Percentiles rank a stretch among this genome's conserved stretches.
phyloP scores from a whole-genome alignment of 2,329 filamentous ascomycete species.

The Mollisiaceae sp. region DNA sequence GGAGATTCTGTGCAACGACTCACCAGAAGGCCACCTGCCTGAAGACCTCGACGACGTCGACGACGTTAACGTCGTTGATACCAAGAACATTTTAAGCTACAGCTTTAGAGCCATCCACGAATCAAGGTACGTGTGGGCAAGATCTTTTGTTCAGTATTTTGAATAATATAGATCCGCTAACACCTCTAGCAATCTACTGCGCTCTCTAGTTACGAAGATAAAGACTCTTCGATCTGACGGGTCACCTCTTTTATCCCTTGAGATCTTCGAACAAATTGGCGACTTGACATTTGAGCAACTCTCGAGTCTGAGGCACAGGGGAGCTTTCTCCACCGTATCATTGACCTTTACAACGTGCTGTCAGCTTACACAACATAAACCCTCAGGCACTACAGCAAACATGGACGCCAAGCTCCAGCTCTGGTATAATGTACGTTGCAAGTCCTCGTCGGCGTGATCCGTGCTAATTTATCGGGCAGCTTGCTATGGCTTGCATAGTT shows the following conservation, averaged over 20 bases:
- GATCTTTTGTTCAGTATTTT: conserved; percentile 20
- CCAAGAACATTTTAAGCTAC: conserved; percentile 91
- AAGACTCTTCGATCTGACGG: conserved; percentile 44
- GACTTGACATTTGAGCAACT: conserved; percentile 81
- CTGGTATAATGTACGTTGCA: conserved; percentile 71
- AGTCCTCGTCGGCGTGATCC: not conserved
- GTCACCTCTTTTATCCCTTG: conserved; percentile 53
- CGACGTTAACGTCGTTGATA: conserved; percentile 66
- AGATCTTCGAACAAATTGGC: conserved; percentile 70
- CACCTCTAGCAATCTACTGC: conserved; percentile 69
- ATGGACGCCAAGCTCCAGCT: conserved; percentile 17
- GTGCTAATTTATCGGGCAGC: conserved; percentile 54
- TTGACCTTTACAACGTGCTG: conserved; percentile 87
- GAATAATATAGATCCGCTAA: conserved; percentile 15
- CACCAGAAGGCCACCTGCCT: conserved; percentile 85
- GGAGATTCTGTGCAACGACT: conserved; percentile 86
- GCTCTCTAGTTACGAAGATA: conserved; percentile 59
- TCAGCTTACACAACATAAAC: conserved; percentile 56
- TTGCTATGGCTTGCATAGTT: conserved; percentile 71
- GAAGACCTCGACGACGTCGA: conserved; percentile 75
- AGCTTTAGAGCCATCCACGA: conserved; percentile 96
- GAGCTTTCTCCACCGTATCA: conserved; percentile 91
- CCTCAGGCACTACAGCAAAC: not conserved
- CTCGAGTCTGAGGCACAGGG: conserved; percentile 82
- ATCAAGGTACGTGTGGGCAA: conserved; percentile 66